These are phyloP conservation scores for Phytophthora fragariae DNA, from an alignment of 352 stramenopile species.

Conservation along the genomic window DNA sequence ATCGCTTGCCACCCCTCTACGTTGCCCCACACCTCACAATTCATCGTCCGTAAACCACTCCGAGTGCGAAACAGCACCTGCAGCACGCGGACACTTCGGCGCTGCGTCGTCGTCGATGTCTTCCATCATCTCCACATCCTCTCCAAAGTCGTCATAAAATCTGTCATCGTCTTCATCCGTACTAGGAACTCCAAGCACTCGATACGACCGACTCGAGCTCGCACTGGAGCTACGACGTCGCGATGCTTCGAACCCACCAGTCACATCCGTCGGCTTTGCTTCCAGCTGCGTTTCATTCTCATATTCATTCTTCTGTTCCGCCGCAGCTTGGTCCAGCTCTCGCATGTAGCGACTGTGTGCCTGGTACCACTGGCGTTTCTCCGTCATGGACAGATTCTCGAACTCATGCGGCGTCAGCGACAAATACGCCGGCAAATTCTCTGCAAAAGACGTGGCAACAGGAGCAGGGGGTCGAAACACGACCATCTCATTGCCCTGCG, in stretches of 20 bases:
- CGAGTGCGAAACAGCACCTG: slow-evolving; percentile 50
- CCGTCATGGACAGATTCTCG: slow-evolving; percentile 45
- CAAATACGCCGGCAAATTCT: slow-evolving; percentile 52
- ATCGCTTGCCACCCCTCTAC: background rate
- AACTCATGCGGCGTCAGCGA: slow-evolving; percentile 57
- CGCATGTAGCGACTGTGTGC: slow-evolving; percentile 40
- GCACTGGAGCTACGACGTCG: slow-evolving; percentile 36
- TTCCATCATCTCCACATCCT: slow-evolving; percentile 65
- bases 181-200: slow-evolving; percentile 43
- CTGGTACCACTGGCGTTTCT: slow-evolving; percentile 54
- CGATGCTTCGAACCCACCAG: background rate
- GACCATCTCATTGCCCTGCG: slow-evolving; percentile 49
- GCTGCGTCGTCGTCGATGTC: slow-evolving; percentile 32
- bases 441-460: slow-evolving; percentile 15
- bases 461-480: slow-evolving; percentile 38
- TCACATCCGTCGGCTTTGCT: slow-evolving; percentile 27
- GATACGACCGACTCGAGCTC: slow-evolving; percentile 48
- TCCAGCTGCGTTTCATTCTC: slow-evolving; percentile 20
- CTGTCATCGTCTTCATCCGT: slow-evolving; percentile 40
- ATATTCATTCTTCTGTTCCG: slow-evolving; percentile 18
- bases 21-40: slow-evolving; percentile 23
- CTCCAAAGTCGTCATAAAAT: slow-evolving; percentile 30
- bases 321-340: slow-evolving; percentile 30
- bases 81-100: slow-evolving; percentile 42
- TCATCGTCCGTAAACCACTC: slow-evolving; percentile 60